Evolutionary conservation across 192 early-diverging fungal genomes (phyloP), one percentile per base, ranked within the genome.

Genomic region (Chytriomyces sp.): DNA sequence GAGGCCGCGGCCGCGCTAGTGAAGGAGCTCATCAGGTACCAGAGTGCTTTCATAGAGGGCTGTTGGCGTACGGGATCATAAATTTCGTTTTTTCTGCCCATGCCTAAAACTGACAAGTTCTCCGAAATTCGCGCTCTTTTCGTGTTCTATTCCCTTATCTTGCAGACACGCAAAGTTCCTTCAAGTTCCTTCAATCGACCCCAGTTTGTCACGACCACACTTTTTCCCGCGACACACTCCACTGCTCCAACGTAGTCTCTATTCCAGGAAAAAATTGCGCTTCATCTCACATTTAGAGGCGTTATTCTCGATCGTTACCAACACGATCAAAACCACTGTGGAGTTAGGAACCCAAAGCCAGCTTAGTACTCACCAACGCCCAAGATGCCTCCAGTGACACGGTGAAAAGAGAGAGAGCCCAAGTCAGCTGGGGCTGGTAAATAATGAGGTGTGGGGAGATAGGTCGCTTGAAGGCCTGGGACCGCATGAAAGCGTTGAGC

Each of bases 341-440:
- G 26, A 39, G 14, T 22, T 36, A 37, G 38, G 44, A 22, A 22
- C 19, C 41, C 7, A 7, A 44, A 7, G 41, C 44, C 12, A 1
- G 22, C 22, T 22, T 49, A 44, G 28, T 26, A 81, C 85, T 56
- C 83, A 93, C 90, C 81, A 40, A 78, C 89, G 70, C 82, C 91
- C 7, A 95, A 44, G 38, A 80, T 83, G 64, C 81, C 86, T 44
- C 93, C 94, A 25, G 93, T 93, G 67, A 90, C 63, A 80, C 96
- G 90, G 68, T 93, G 87, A 82, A 67, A 39, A 60, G 73, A n/a
- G 93, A 95, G 71, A 94, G 72, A 71, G 84, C 78, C 93, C 90
- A 92, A 26, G 94, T 92, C 77, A 96, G 75, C 76, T 96, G 93
- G 38, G 91, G 91, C 84, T 94, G 83, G 86, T 96, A 98, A 82